Percentiles rank a stretch among this genome's conserved stretches.
phyloP scores from a whole-genome alignment of 768 basidiomycete species.

The Serpula lacrymans region DNA sequence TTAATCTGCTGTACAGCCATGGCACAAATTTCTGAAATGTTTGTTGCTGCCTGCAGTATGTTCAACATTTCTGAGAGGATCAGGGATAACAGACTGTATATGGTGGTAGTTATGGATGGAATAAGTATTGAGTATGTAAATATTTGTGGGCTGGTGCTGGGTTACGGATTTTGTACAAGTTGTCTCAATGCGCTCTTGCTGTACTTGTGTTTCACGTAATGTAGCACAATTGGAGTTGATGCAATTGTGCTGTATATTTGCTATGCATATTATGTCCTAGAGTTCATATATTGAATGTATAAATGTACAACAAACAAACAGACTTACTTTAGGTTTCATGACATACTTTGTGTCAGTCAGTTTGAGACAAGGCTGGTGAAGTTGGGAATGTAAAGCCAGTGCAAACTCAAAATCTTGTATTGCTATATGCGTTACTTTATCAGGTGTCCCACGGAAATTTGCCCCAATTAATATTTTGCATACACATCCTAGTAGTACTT shows the following conservation, averaged over 20 bases:
- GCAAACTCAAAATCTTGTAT: neutral
- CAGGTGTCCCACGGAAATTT: too few species aligned
- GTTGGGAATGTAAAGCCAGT: neutral
- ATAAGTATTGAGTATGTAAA: slow-evolving; percentile 13
- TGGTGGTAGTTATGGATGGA: slow-evolving; percentile 16
- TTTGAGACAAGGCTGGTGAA: neutral
- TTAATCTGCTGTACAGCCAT: slow-evolving; percentile 1
- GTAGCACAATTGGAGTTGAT: slow-evolving; percentile 4
- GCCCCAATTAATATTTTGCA: slow-evolving; percentile 2
- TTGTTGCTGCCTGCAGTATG: neutral
- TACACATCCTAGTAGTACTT: slow-evolving; percentile 2
- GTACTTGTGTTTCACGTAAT: neutral
- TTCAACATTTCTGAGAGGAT: neutral
- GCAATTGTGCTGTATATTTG: slow-evolving; percentile 18
- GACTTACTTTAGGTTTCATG: slow-evolving; percentile 1
- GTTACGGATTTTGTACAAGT: slow-evolving; percentile 2
- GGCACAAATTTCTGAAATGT: neutral
- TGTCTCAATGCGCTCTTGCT: slow-evolving; percentile 11
- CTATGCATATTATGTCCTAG: slow-evolving; percentile 12
- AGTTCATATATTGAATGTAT: too few species aligned
- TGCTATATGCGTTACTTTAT: neutral
- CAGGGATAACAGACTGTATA: slow-evolving; percentile 3
- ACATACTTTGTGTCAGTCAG: neutral
- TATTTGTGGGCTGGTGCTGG: slow-evolving; percentile 4
- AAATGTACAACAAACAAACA: neutral